Conservation (phyloP, 371 early-diverging fungal genomes). For the Funneliformis caledonium region DNA sequence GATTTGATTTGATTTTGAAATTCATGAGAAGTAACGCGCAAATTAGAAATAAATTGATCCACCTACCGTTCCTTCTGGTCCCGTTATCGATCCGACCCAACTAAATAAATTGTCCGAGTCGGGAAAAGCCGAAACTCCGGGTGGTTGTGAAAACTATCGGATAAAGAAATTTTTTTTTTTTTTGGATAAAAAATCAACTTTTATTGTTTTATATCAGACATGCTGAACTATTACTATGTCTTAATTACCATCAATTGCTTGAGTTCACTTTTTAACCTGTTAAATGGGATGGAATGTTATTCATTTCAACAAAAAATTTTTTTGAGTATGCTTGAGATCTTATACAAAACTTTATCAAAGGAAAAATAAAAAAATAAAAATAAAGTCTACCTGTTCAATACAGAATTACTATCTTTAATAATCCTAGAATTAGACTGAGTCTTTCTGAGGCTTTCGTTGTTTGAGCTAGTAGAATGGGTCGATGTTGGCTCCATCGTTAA, state of each 20-base stretch:
- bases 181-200: background rate
- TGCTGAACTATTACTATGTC: background rate
- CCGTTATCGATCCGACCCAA: conserved; percentile 65
- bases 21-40: background rate
- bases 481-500: background rate
- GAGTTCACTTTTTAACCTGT: conserved; percentile 55
- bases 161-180: background rate
- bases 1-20: background rate
- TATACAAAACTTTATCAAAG: background rate
- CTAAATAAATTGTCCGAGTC: conserved; percentile 61
- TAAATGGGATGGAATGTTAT: too few species aligned
- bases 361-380: background rate
- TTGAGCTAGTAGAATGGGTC: background rate
- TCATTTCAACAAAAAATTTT: too few species aligned
- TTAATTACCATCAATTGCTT: conserved; percentile 52
- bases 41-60: conserved; percentile 14
- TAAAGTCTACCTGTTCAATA: background rate
- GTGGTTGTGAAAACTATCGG: conserved; percentile 54
- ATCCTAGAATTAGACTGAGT: background rate
- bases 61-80: conserved; percentile 54
- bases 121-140: conserved; percentile 65
- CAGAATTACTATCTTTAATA: conserved; percentile 1
- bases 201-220: conserved; percentile 26
- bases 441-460: background rate
- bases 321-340: too few species aligned